phyloP scores from a whole-genome alignment of 2,329 filamentous ascomycete species.

The Diaporthe caulivora region DNA sequence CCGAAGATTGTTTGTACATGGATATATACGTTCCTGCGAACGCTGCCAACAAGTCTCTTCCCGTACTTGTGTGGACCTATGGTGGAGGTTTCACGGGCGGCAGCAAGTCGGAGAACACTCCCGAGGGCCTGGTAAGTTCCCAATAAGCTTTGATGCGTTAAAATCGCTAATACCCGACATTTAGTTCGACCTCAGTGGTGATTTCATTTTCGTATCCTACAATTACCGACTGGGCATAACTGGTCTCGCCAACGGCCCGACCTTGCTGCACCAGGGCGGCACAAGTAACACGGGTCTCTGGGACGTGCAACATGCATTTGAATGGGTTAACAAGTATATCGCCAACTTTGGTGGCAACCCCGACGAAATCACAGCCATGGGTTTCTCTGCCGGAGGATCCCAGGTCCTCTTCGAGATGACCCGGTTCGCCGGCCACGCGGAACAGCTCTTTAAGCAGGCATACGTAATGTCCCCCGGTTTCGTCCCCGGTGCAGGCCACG shows the following conservation, averaged over 20 bases:
- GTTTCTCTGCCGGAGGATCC: slow-evolving; percentile 59
- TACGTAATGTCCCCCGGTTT: slow-evolving; percentile 51
- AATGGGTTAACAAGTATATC: slow-evolving; percentile 59
- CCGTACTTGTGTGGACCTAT: slow-evolving; percentile 60
- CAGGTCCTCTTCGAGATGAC: slow-evolving; percentile 64
- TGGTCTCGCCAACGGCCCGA: slow-evolving; percentile 54
- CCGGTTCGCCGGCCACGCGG: slow-evolving; percentile 54
- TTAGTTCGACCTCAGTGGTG: slow-evolving; percentile 46
- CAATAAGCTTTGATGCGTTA: slow-evolving; percentile 48
- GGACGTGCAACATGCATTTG: slow-evolving; percentile 52
- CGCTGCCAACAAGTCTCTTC: slow-evolving; percentile 55
- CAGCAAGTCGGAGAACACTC: slow-evolving; percentile 51
- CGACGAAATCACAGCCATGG: slow-evolving; percentile 55
- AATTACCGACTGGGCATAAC: slow-evolving; percentile 65
- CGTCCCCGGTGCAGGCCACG: slow-evolving; percentile 52
- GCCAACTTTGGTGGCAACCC: slow-evolving; percentile 55
- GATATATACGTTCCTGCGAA: slow-evolving; percentile 60
- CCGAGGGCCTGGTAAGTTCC: slow-evolving; percentile 49
- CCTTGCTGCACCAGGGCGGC: slow-evolving; percentile 51
- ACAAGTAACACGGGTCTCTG: slow-evolving; percentile 55
- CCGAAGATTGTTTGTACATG: slow-evolving; percentile 63
- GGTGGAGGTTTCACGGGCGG: slow-evolving; percentile 59
- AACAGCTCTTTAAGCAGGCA: slow-evolving; percentile 56
- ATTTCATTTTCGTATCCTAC: slow-evolving; percentile 55
- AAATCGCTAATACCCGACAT: slow-evolving; percentile 50